Evolutionary conservation across 768 basidiomycete species (phyloP), one percentile per base, ranked within the genome.

Genomic region (Russula vinacea): DNA sequence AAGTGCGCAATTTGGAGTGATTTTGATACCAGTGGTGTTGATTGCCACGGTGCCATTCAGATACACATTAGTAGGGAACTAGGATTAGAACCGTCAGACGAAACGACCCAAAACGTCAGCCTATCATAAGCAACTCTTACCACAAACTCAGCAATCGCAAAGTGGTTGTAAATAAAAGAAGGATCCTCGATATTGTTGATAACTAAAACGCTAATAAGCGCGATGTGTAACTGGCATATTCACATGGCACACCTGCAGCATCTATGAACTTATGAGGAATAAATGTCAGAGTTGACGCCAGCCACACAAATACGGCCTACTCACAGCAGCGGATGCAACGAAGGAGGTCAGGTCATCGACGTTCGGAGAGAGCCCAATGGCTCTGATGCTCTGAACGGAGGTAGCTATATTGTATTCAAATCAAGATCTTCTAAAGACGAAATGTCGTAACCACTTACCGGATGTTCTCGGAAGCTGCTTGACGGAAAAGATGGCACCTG

Each of bases 101-200:
- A 44, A 19, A 33, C n/a, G n/a, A 14, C 32, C n/a, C 16, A 51
- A 29, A 6, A 24, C 4, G 10, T 37, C 13, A 24, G 11, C 42
- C 5, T 37, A 59, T 44, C 5, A 35, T 8, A 39, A 44, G 5
- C 35, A 37, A 63, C 5, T 37, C 77, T 49, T 63, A 84, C 87
- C 32, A 72, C 64, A 63, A 87, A 87, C 65, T 80, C 72, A 1
- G 81, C 80, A 26, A 79, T 79, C 8, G 86, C 77, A 86, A 86
- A 89, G 0, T 71, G 74, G 0, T 70, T 71, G 8, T 68, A 55
- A 24, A 88, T 75, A 68, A 87, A 89, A 9, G 85, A 82, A 1
- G 88, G 88, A 62, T 86, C 84, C 6, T 74, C 69, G 7, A 88
- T 71, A 19, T 72, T 68, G 32, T 66, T 82, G 77, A 42, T 79